A percentile compares a stretch with the other conserved stretches of the same genome.
Evolutionary conservation across 176 grass and related monocot genomes (phyloP).

Genomic region (Stipa capillata): DNA sequence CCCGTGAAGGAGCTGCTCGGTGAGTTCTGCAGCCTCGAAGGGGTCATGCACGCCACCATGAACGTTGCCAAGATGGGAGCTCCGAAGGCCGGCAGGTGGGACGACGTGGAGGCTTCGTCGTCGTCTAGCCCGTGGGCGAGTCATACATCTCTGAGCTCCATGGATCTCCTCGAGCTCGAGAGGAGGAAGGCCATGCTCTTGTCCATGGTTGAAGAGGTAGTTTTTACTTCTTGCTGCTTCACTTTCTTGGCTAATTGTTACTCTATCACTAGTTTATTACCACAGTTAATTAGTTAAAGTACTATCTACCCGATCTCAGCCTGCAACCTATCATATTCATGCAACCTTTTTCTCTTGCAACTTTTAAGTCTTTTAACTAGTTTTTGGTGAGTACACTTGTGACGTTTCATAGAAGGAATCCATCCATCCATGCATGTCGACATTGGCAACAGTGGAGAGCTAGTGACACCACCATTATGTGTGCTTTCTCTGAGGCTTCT

Average conservation of each 20-base stretch:
- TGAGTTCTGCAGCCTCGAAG: conserved; percentile 48
- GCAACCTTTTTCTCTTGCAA: not conserved
- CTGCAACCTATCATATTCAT: not conserved
- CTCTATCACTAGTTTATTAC: not conserved
- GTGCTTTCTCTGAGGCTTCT: not conserved
- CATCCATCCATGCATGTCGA: conserved; percentile 2
- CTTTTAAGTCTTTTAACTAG: not conserved
- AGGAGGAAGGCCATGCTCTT: conserved; percentile 47
- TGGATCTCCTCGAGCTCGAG: conserved; percentile 49
- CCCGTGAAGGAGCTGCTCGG: conserved; percentile 34
- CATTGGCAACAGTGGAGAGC: conserved; percentile 1
- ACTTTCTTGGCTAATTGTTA: not conserved
- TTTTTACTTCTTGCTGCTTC: not conserved
- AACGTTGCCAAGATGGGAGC: not conserved
- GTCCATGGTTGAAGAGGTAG: conserved; percentile 72
- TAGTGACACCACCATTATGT: not conserved
- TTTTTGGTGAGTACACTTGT: not conserved
- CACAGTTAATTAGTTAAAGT: not conserved
- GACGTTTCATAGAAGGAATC: not conserved
- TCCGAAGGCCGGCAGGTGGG: conserved; percentile 8
- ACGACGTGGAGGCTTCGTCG: conserved; percentile 23
- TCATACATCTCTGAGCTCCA: conserved; percentile 31
- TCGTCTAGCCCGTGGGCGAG: conserved; percentile 3
- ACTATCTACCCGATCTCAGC: not conserved
- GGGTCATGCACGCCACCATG: conserved; percentile 8